Evolutionary conservation across 805 yeast genomes (phyloP), one percentile per base, ranked within the genome.

Genomic region (Saturnispora quitensis): DNA sequence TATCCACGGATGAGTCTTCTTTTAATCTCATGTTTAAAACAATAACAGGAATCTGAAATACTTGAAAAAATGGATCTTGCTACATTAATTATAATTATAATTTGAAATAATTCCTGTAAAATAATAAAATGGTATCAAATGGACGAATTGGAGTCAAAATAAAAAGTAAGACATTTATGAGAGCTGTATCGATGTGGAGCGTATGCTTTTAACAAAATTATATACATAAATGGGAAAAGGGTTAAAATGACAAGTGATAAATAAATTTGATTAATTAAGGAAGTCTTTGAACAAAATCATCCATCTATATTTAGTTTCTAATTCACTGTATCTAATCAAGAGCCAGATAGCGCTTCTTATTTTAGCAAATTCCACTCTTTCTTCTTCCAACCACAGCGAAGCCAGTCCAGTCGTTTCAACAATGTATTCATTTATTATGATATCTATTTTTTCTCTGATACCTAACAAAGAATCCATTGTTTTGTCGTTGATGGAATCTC

Each of bases 301-400:
- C 58, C 58, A 56, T 15, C 33, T 48, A 2, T 55, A 53, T 31
- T 48, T 35, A 3, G 48, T 36, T 5, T 33, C 43, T 20, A 50
- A 43, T 35, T 53, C 53, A 42, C 55, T 50, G 24, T 56, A 54
- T 3, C 18, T 9, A 2, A 40, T 24, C 8, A 56, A 13, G 44
- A 56, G 38, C 54, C 54, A 48, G 15, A 56, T 1, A 8, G 52
- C 25, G 6, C 44, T 5, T 36, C 28, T 28, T 3, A 51, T 18
- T 7, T 48, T 45, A 12, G 15, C 13, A 4, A 40, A 43, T 6
- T 45, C 53, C 5, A n/a, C 43, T 2, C 17, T 20, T 8, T 12
- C 22, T 17, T 24, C 42, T 12, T 27, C 4, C 22, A 34, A 12
- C n/a, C 12, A 9, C 24, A 18, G 5, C 5, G 40, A 6, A 44